Evolutionary conservation across 352 stramenopile species (phyloP).

Genomic region (Pythium phragmiticola): DNA sequence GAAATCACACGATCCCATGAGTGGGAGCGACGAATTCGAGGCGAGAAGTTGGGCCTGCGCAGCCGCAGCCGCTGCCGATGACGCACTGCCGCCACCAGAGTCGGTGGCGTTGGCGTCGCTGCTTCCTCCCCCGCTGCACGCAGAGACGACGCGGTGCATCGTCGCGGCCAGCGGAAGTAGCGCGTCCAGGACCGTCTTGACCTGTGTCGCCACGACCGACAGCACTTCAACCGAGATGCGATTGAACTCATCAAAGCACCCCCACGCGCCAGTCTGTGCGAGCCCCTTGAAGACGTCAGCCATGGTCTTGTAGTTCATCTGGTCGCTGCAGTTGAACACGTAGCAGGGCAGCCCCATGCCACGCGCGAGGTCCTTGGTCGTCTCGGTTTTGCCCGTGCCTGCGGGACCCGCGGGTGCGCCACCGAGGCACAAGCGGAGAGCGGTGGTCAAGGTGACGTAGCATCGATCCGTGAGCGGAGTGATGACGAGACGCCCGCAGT

Average conservation of each 20-base stretch:
- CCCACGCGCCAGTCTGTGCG: constrained; percentile 93
- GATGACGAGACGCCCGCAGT: constrained; percentile 87
- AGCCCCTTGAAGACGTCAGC: constrained; percentile 95
- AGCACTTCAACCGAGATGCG: constrained; percentile 96
- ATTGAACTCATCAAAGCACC: constrained; percentile 97
- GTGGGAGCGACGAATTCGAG: constrained; percentile 25
- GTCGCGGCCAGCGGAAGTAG: constrained; percentile 28
- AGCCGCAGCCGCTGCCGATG: neutral
- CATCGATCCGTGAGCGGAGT: constrained; percentile 83
- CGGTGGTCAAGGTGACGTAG: constrained; percentile 85
- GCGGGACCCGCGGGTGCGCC: constrained; percentile 76
- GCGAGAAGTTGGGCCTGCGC: constrained; percentile 16
- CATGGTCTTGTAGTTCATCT: constrained; percentile 97
- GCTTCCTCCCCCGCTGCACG: constrained; percentile 22
- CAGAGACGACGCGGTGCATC: constrained; percentile 26
- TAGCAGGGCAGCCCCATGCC: constrained; percentile 81
- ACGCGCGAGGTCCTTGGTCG: constrained; percentile 77
- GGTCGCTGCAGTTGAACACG: constrained; percentile 88
- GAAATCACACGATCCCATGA: constrained; percentile 84
- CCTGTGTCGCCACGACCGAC: constrained; percentile 94
- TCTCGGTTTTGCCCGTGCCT: constrained; percentile 88
- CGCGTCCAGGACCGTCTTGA: constrained; percentile 97
- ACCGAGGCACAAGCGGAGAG: constrained; percentile 72
- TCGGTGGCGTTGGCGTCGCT: constrained; percentile 19
- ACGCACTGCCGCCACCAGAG: constrained; percentile 7